Evolutionary conservation across 2,329 filamentous ascomycete genomes (phyloP), one percentile per base, ranked within the genome.

Genomic region (Alternaria tenuissima): DNA sequence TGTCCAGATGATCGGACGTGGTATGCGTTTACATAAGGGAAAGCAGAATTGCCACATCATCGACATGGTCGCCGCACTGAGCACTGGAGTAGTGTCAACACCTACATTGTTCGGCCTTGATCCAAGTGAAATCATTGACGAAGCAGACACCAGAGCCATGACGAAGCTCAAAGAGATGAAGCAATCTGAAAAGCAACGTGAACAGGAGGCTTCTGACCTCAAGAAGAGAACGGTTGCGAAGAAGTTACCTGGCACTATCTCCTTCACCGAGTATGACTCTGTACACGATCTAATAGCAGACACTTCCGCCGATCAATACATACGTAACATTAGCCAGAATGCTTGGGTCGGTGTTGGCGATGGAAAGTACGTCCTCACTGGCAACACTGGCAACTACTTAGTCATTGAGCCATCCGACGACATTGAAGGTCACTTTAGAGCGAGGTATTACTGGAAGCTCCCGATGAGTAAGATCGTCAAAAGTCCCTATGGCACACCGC

Each of bases 1-100:
- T 1, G 88, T 98, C 1, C 95, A 99, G 79, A 99, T 99, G 95
- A 97, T 99, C 63, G 95, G 95, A 0, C 87, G 95, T 70, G 95
- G 95, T 5, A 91, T 99, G 88, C 88, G 95, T 42, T 81, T 97
- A 39, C 86, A 92, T 75, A 83, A 89, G 1, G 91, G 87, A 12
- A 99, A 99, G 78, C 81, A 89, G 39, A 88, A 98, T 73, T 99
- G 95, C 69, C 95, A 98, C 76, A 85, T 99, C 61, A 96, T 99
- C 71, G 95, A 99, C 78, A 93, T 99, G 88, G 95, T 98, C 0
- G 91, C 94, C 0, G 93, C 89, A 38, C 82, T 98, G 22, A 88
- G 89, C 52, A 91, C 89, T 0, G 95, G 95, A 5, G 91, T 99
- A 52, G 87, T 97, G 3, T 96, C 93, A 0, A 93, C 92, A 0